A percentile compares a stretch with the other conserved stretches of the same genome.
Evolutionary conservation across 1,284 basidiomycete species (phyloP).

Genomic region (Coriolopsis trogii): DNA sequence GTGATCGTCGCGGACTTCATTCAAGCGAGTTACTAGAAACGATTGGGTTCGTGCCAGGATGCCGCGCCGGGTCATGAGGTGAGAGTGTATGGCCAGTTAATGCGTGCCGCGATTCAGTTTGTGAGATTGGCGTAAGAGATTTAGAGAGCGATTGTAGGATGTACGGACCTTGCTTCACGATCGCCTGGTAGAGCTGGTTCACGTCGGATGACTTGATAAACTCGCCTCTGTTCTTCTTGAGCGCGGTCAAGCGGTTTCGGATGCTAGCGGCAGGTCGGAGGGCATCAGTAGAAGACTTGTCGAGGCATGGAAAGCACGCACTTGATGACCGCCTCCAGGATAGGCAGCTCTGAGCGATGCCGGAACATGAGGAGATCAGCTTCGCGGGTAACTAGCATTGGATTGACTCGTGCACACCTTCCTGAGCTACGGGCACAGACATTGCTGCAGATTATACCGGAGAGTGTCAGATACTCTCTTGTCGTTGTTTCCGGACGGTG

Average conservation of each 20-base stretch:
- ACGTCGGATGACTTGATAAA: constrained; percentile 95
- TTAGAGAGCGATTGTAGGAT: neutral
- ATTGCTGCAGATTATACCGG: constrained; percentile 36
- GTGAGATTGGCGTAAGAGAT: constrained; percentile 3
- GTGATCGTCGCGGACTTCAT: constrained; percentile 85
- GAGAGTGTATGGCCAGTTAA: neutral
- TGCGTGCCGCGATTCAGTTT: neutral
- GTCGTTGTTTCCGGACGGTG: neutral
- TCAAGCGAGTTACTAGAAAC: constrained; percentile 83
- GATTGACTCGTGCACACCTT: constrained; percentile 52
- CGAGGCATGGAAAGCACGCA: constrained; percentile 39
- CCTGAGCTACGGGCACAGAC: constrained; percentile 71
- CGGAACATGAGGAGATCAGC: constrained; percentile 31
- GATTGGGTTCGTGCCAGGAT: constrained; percentile 7
- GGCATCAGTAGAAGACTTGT: constrained; percentile 12
- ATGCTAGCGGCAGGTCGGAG: constrained; percentile 56
- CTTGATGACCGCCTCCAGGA: constrained; percentile 96
- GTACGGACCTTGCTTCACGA: constrained; percentile 87
- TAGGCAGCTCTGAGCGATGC: constrained; percentile 74
- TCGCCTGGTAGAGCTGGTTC: constrained; percentile 89
- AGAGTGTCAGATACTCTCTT: neutral
- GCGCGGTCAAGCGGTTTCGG: constrained; percentile 85
- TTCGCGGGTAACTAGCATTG: constrained; percentile 19
- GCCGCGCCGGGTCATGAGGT: constrained; percentile 14
- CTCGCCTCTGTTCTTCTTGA: constrained; percentile 87